Evolutionary conservation across 1,284 basidiomycete species (phyloP).

Genomic region (Rhodotorula sp.): DNA sequence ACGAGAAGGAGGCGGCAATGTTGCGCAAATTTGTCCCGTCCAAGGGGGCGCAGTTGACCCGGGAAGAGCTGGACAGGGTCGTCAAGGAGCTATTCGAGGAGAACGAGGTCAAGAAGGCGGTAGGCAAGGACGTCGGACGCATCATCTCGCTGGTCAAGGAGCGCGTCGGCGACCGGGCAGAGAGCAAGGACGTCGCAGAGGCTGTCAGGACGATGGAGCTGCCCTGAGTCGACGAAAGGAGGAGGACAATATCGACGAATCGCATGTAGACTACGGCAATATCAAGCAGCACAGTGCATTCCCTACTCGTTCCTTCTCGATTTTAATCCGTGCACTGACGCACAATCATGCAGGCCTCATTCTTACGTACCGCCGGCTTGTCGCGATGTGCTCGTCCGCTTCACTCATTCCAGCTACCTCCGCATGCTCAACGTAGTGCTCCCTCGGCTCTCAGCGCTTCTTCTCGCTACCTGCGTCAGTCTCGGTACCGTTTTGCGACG

Average conservation of each 20-base stretch:
- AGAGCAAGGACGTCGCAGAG: constrained; percentile 29
- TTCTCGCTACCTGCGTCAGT: too few relatives aligned
- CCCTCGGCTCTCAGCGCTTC: too few relatives aligned
- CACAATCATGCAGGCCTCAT: too few relatives aligned
- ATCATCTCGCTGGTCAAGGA: constrained; percentile 33
- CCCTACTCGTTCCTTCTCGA: too few relatives aligned
- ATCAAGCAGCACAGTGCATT: too few relatives aligned
- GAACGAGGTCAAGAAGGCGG: constrained; percentile 16
- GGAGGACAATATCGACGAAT: background rate
- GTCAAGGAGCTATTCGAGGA: constrained; percentile 16
- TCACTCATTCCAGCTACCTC: too few relatives aligned
- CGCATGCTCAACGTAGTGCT: too few relatives aligned
- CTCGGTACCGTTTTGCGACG: too few relatives aligned
- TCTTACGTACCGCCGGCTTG: too few relatives aligned
- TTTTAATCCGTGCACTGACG: too few relatives aligned
- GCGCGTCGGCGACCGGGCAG: constrained; percentile 24
- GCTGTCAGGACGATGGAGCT: constrained; percentile 25
- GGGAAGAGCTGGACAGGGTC: constrained; percentile 15
- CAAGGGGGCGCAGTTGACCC: constrained; percentile 6
- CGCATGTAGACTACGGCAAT: too few relatives aligned
- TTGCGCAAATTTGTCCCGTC: constrained; percentile 27
- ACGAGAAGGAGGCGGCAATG: constrained; percentile 25
- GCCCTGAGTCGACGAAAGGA: background rate
- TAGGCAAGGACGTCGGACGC: constrained; percentile 30
- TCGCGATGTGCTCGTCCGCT: too few relatives aligned